Evolutionary conservation across 345 rosid genomes (phyloP).

Genomic region (Noccaea caerulescens): DNA sequence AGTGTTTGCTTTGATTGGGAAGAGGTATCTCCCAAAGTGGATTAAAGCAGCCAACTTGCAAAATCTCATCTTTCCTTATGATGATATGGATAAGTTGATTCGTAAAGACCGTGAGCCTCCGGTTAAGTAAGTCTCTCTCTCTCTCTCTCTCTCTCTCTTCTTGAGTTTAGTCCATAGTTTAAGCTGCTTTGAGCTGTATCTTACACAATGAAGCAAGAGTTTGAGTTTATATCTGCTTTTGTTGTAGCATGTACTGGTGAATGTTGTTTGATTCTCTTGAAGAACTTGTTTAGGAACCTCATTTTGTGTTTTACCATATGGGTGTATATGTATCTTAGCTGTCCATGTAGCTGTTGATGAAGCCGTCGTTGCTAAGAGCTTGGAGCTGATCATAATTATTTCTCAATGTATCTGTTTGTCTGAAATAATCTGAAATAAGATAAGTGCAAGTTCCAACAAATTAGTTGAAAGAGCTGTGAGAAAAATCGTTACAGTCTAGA

Average conservation of each 20-base stretch:
- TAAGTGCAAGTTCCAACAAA: not conserved
- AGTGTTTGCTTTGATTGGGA: conserved; percentile 88
- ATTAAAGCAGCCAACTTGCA: conserved; percentile 87
- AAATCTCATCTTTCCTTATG: conserved; percentile 87
- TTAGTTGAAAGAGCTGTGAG: not conserved
- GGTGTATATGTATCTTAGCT: not conserved
- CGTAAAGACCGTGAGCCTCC: conserved; percentile 85
- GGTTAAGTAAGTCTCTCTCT: conserved; percentile 69
- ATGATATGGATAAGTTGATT: conserved; percentile 76
- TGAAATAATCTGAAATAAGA: not conserved
- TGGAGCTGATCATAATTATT: not conserved
- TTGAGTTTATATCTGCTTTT: not conserved
- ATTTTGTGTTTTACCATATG: conserved; percentile 12
- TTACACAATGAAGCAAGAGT: not conserved
- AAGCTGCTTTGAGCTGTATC: conserved; percentile 10
- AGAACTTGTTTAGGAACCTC: conserved; percentile 10
- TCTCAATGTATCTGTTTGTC: not conserved
- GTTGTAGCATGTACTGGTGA: conserved; percentile 3
- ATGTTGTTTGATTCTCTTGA: conserved; percentile 4
- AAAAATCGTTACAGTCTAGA: not conserved
- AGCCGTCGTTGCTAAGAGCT: not conserved
- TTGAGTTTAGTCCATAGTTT: conserved; percentile 3
- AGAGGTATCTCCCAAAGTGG: conserved; percentile 85
- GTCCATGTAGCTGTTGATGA: not conserved
- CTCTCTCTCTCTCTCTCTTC: not conserved